Evolutionary conservation across 495 filamentous ascomycete species (phyloP).

Genomic region (Hypoxylon cercidicola): DNA sequence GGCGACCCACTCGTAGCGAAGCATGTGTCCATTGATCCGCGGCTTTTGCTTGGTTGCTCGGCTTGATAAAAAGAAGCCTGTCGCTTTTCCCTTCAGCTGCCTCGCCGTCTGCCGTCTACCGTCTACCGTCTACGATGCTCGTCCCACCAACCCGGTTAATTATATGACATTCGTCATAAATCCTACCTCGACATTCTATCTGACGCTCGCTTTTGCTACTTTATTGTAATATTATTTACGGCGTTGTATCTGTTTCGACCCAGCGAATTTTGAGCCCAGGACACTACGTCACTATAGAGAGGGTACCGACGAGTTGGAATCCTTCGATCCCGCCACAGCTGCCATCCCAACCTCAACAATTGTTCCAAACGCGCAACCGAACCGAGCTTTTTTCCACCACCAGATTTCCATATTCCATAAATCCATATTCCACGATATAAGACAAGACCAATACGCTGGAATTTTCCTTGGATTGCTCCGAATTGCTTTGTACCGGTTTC

Average conservation of each 20-base stretch:
- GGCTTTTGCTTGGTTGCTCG: conserved; percentile 30
- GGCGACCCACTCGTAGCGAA: conserved; percentile 21
- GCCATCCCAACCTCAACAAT: conserved; percentile 6
- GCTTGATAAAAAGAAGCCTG: conserved; percentile 18
- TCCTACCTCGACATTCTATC: conserved; percentile 19
- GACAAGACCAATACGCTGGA: conserved; percentile 4
- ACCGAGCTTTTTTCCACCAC: background rate
- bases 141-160: conserved; percentile 38
- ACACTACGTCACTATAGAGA: conserved; percentile 39
- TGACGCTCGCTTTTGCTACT: conserved; percentile 24
- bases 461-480: background rate
- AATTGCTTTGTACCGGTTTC: background rate
- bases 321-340: conserved; percentile 17
- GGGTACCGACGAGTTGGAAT: conserved; percentile 25
- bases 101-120: background rate
- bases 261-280: conserved; percentile 22
- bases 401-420: background rate
- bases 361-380: conserved; percentile 5
- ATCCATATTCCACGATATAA: no score
- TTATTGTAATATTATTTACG: conserved; percentile 3
- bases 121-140: conserved; percentile 7
- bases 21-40: conserved; percentile 41
- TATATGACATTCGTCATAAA: conserved; percentile 35
- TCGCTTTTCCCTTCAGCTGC: conserved; percentile 3
- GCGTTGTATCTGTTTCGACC: conserved; percentile 8